Conservation (phyloP, 2,329 filamentous ascomycete genomes). For the Ambrosiella beaveri region DNA sequence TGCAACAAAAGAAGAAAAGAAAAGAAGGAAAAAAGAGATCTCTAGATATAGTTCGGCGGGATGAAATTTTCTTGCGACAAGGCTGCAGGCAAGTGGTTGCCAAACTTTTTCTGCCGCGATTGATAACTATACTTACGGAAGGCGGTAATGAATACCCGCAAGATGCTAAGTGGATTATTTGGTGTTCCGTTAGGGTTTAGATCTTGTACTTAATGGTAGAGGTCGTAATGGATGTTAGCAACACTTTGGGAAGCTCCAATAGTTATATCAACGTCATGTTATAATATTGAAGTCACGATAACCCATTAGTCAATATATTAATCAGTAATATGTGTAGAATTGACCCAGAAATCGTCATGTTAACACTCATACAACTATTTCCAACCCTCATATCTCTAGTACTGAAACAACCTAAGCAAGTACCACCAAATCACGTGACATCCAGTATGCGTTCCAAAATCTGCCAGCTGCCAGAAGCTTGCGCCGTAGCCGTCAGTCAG, state of each 20-base stretch:
- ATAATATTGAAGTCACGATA: too few relatives aligned
- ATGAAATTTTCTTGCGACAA: slow-evolving; percentile 10
- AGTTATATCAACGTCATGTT: too few relatives aligned
- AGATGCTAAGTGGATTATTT: not conserved
- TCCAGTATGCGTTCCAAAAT: not conserved
- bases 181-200: not conserved
- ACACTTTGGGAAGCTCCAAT: too few relatives aligned
- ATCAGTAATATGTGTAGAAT: not conserved
- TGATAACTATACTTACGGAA: not conserved
- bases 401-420: not conserved
- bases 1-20: not conserved
- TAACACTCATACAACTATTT: not conserved
- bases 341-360: not conserved
- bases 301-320: not conserved
- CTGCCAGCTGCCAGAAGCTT: not conserved
- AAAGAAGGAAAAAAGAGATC: slow-evolving; percentile 11
- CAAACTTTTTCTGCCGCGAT: slow-evolving; percentile 14
- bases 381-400: not conserved
- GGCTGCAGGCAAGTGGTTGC: slow-evolving; percentile 5
- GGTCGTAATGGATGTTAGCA: not conserved
- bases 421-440: not conserved
- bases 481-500: not conserved
- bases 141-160: slow-evolving; percentile 3
- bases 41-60: not conserved
- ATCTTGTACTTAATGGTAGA: not conserved